Evolutionary conservation across 2,329 filamentous ascomycete genomes (phyloP), one percentile per base, ranked within the genome.

Genomic region (Beauveria varroae): DNA sequence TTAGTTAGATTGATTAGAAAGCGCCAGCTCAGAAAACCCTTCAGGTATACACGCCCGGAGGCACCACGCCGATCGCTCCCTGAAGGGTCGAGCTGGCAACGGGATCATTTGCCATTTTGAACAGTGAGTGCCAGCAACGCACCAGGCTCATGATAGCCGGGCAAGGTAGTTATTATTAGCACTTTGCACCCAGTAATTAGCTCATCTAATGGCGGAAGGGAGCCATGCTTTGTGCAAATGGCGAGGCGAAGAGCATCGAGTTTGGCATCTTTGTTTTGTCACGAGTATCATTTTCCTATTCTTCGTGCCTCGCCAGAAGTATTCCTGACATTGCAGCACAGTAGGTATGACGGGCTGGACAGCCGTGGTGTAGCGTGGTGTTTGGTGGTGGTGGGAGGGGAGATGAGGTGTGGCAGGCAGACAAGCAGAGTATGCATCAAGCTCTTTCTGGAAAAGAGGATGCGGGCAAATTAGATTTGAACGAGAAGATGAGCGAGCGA

Each of bases 21-120:
- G 37, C 53, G 57, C 57, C 57, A 60, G 41, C 57, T 47, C 49
- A 49, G 41, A 37, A 50, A 10, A 60, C 50, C 10, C 14, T 47
- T 60, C 54, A 26, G 40, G 57, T 53, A 53, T 49, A 44, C 18
- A 53, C 8, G 40, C 40, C 57, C 50, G 57, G 26, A 24, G 28
- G 44, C 40, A 14, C 18, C 40, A 14, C 18, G 57, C 40, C 50
- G 57, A 60, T 60, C 57, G 20, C 57, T 46, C 30, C 50, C 50
- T 47, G 20, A 60, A 60, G 3, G 20, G 28, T 30, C 7, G 30
- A 37, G 44, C 28, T 6, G 20, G 57, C 28, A 51, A 37, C 43
- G 22, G 57, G 43, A 54, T 50, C 20, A 47, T 60, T 60, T 54
- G 57, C 57, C 50, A 10, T 41, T 51, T 58, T 16, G 8, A 51